phyloP scores from a whole-genome alignment of 306 rosid species.

The Cajanus cajan region DNA sequence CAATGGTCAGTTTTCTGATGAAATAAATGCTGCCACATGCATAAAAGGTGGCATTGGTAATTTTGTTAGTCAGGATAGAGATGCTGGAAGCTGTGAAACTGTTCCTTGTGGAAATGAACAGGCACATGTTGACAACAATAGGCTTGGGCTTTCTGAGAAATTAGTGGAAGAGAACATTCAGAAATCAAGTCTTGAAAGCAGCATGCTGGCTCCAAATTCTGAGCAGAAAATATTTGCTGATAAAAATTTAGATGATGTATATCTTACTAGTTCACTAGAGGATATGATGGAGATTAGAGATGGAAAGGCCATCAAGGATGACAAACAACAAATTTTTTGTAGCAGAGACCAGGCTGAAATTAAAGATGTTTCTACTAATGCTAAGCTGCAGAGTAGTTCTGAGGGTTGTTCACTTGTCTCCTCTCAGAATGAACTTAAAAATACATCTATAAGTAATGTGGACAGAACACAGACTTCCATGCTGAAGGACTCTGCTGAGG shows the following conservation, averaged over 20 bases:
- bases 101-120: constrained; percentile 30
- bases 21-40: constrained; percentile 29
- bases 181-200: constrained; percentile 32
- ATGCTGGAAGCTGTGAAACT: constrained; percentile 25
- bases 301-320: constrained; percentile 32
- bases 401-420: constrained; percentile 37
- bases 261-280: constrained; percentile 24
- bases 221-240: constrained; percentile 24
- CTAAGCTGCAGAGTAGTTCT: constrained; percentile 35
- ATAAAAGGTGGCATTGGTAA: constrained; percentile 24
- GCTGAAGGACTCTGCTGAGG: constrained; percentile 31
- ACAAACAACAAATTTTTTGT: constrained; percentile 27
- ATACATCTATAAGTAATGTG: constrained; percentile 8
- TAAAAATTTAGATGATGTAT: constrained; percentile 27
- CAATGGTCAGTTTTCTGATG: constrained; percentile 35
- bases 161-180: constrained; percentile 30
- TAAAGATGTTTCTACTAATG: constrained; percentile 28
- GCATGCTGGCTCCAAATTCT: constrained; percentile 37
- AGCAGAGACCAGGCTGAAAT: constrained; percentile 24
- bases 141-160: constrained; percentile 20
- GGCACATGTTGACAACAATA: constrained; percentile 24
- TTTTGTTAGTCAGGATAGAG: constrained; percentile 31
- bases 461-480: constrained; percentile 30
- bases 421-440: constrained; percentile 26
- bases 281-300: constrained; percentile 33